Base-by-base conservation (phyloP, 352 stramenopile genomes). In the Thalassiosira livingstoniorum region DNA sequence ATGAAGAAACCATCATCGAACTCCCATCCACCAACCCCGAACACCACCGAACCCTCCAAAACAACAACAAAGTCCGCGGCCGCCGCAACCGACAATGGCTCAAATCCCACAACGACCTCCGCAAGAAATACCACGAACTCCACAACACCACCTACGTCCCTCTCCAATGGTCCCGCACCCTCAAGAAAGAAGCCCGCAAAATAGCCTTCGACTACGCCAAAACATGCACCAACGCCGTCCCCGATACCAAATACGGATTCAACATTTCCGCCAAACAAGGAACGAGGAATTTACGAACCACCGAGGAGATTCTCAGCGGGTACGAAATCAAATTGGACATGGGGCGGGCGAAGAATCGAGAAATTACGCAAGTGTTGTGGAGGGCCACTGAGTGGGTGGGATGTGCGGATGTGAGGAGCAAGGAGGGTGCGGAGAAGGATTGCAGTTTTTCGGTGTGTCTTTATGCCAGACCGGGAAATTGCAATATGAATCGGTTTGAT, bases 351-450 rank as follows among this genome's bases (percentile, higher is more conserved):
- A 7, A 35, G n/a, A 34, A 62, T 29, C 47, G 66, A 32, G 25
- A 32, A n/a, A 65, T 53, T 11, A 75, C 66, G 11, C 66, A 75
- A 32, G 66, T 65, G 1, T 5, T 75, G 18, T 75, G 66, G 66
- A 64, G 51, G 18, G 29, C n/a, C 2, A 65, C 66, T 7, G 34
- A 55, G 53, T 75, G 57, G 5, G 51, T 75, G 5, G 66, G 66
- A 2, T 75, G 66, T 32, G 66, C 66, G 25, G 37, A 70, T 37
- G 5, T 42, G 11, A 58, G 27, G 47, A n/a, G 47, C 47, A 58
- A 11, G 47, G 47, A 58, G 21, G 21, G 11, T n/a, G 27, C 21
- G n/a, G 47, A n/a, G 5, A 58, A 58, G 47, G 11, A 4, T 11
- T 58, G 47, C 47, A n/a, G 21, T 4, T 11, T 58, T 11, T 58